phyloP scores from a whole-genome alignment of 1,284 basidiomycete species.

The Ustilago xerochloae region DNA sequence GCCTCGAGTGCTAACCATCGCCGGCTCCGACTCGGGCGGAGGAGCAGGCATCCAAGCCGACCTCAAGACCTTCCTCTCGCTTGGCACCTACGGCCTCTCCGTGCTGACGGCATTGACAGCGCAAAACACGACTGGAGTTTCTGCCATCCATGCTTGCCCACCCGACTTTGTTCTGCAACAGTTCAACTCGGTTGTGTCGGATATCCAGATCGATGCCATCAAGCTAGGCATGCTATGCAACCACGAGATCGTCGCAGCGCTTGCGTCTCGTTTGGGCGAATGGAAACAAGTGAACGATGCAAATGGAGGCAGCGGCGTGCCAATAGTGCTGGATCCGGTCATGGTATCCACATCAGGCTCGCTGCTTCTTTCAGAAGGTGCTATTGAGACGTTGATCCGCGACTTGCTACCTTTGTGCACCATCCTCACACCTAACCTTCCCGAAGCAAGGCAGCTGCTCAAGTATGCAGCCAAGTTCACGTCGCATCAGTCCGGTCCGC shows the following conservation, averaged over 20 bases:
- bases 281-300: constrained; percentile 19
- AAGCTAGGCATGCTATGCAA: constrained; percentile 89
- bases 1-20: constrained; percentile 77
- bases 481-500: constrained; percentile 16
- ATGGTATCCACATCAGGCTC: constrained; percentile 93
- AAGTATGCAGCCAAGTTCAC: constrained; percentile 51
- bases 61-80: constrained; percentile 79
- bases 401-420: constrained; percentile 79
- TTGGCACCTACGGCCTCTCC: constrained; percentile 85
- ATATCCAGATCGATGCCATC: constrained; percentile 79
- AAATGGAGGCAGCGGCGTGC: constrained; percentile 21
- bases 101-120: constrained; percentile 89
- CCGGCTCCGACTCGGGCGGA: constrained; percentile 86
- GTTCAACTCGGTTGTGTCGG: constrained; percentile 80
- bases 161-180: constrained; percentile 70
- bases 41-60: constrained; percentile 89
- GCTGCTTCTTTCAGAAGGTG: constrained; percentile 77
- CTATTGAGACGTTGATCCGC: constrained; percentile 74
- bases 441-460: constrained; percentile 80
- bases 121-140: constrained; percentile 88
- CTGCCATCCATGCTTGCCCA: constrained; percentile 70
- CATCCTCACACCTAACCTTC: constrained; percentile 87
- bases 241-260: constrained; percentile 68
- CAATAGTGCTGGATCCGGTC: constrained; percentile 74
- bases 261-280: constrained; percentile 57